Conservation (phyloP, 129 eudicot genomes). For the Saussurea involucrata region DNA sequence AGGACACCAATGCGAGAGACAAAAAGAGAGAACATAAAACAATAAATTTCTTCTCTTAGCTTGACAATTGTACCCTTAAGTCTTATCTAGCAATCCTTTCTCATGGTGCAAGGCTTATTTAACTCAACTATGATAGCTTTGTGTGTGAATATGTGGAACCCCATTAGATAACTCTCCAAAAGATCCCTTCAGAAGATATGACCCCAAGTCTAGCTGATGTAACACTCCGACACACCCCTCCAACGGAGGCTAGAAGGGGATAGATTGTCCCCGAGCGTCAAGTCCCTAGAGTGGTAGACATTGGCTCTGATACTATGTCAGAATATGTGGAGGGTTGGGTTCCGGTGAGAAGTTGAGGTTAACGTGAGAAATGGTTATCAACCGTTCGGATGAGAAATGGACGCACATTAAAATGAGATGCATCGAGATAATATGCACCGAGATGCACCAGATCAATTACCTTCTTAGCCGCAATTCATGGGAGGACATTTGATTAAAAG, state of each 20-base stretch:
- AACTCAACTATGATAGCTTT: background rate
- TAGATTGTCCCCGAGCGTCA: background rate
- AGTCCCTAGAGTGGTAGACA: background rate
- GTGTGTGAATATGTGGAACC: background rate
- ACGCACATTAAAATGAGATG: too few relatives aligned
- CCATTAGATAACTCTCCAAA: background rate
- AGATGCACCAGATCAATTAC: too few relatives aligned
- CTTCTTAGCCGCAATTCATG: too few relatives aligned
- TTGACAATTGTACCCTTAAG: background rate
- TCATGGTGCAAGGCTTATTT: background rate
- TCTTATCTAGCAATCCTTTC: background rate
- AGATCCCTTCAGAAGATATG: background rate
- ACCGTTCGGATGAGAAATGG: too few relatives aligned
- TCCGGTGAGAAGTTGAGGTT: too few relatives aligned
- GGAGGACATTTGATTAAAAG: too few relatives aligned
- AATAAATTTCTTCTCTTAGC: background rate
- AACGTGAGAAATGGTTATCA: too few relatives aligned
- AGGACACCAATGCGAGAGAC: background rate
- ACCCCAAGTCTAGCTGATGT: background rate
- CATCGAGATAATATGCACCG: too few relatives aligned
- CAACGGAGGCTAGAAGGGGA: background rate
- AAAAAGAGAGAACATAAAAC: background rate
- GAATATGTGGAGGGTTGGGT: background rate
- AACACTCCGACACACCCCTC: background rate
- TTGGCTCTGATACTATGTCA: background rate